A percentile compares a stretch with the other conserved stretches of the same genome.
Evolutionary conservation across 169 alveolate genomes (phyloP).

Genomic region (Theileria orientalis): DNA sequence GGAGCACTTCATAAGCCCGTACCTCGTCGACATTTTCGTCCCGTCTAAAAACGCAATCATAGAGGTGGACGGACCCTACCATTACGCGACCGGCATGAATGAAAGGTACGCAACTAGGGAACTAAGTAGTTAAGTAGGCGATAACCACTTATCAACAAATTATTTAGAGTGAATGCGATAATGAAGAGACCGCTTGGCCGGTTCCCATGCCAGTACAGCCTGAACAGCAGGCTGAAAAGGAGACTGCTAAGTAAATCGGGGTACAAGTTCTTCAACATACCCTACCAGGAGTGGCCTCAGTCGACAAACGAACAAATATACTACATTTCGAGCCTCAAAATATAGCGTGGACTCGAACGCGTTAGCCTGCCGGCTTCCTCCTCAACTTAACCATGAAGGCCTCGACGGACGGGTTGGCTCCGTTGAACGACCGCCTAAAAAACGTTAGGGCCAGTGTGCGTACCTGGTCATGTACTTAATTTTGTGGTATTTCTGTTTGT

Average conservation of each 20-base stretch:
- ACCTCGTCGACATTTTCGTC: constrained; percentile 41
- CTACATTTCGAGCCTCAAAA: constrained; percentile 15
- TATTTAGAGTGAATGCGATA: constrained; percentile 24
- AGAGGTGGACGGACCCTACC: constrained; percentile 64
- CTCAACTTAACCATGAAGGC: constrained; percentile 24
- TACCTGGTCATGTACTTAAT: constrained; percentile 52
- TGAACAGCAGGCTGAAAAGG: constrained; percentile 32
- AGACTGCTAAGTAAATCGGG: constrained; percentile 27
- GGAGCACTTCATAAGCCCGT: constrained; percentile 36
- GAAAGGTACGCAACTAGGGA: constrained; percentile 22
- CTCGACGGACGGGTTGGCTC: constrained; percentile 59
- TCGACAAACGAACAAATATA: constrained; percentile 34
- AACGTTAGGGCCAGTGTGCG: not conserved
- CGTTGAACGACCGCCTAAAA: constrained; percentile 53
- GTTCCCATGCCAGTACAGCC: constrained; percentile 12
- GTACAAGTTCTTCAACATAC: constrained; percentile 41
- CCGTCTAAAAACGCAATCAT: not conserved
- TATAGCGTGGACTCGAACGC: not conserved
- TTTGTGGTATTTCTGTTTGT: constrained; percentile 11
- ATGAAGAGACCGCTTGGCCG: constrained; percentile 4
- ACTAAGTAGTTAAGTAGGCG: not conserved
- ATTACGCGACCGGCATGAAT: constrained; percentile 24
- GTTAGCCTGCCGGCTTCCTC: constrained; percentile 12
- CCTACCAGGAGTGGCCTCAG: constrained; percentile 54
- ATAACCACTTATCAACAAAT: not conserved